Conservation (phyloP, 179 eudicot genomes). For the Heliamphora pulchella region DNA sequence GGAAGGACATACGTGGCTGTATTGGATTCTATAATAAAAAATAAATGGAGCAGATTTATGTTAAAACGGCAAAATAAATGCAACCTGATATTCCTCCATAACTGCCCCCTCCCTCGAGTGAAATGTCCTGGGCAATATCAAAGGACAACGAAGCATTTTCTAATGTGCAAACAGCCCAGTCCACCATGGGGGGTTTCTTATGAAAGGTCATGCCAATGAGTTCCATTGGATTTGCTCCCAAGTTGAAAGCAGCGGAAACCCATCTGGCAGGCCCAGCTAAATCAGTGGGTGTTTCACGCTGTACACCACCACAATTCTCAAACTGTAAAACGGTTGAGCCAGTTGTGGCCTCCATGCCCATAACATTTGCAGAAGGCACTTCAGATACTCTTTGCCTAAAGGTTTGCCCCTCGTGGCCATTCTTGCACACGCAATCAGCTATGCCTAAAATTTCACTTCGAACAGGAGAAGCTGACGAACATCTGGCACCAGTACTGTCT, state of each 20-base stretch:
- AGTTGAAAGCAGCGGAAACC: conserved; percentile 14
- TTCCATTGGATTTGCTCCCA: conserved; percentile 25
- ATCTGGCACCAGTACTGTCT: conserved; percentile 18
- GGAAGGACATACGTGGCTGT: neutral
- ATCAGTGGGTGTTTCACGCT: conserved; percentile 13
- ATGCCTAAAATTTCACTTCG: conserved; percentile 16
- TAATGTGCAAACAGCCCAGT: conserved; percentile 25
- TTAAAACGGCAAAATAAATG: neutral
- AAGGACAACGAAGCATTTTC: conserved; percentile 19
- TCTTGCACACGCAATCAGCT: conserved; percentile 21
- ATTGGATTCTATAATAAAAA: neutral
- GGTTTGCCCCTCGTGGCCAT: conserved; percentile 15
- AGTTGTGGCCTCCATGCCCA: conserved; percentile 21
- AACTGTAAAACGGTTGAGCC: conserved; percentile 20
- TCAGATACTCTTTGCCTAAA: conserved; percentile 16
- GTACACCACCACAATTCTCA: conserved; percentile 17
- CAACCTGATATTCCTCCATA: conserved; percentile 40
- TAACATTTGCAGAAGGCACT: conserved; percentile 19
- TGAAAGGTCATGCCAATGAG: conserved; percentile 42
- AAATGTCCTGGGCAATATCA: conserved; percentile 9
- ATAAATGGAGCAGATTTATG: neutral
- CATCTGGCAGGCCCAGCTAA: conserved; percentile 16
- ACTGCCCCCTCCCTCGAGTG: conserved; percentile 22
- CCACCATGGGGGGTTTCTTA: conserved; percentile 45
- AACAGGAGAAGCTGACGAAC: conserved; percentile 13